These are phyloP conservation scores for Seiridium unicorne DNA, from an alignment of 2,329 filamentous ascomycete species.

Conservation along the genomic window DNA sequence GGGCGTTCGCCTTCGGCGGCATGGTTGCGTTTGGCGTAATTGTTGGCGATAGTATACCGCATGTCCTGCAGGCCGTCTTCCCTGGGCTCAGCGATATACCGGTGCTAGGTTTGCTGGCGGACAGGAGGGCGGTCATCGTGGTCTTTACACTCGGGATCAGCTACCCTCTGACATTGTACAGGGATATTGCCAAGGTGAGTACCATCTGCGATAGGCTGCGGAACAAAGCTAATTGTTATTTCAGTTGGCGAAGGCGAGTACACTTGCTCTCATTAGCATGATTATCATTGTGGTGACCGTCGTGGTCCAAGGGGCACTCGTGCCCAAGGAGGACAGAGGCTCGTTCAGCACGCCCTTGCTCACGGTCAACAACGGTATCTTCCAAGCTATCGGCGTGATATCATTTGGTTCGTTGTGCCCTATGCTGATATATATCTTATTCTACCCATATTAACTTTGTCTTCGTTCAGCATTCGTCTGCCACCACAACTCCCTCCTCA, in stretches of 20 bases:
- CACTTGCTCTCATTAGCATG: conserved; percentile 92
- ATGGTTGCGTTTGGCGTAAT: conserved; percentile 99
- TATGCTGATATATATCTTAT: too few relatives aligned
- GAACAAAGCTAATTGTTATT: conserved; percentile 6
- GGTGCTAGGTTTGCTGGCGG: conserved; percentile 78
- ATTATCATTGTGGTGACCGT: conserved; percentile 84
- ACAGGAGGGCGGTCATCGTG: conserved; percentile 82
- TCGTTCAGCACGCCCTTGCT: conserved; percentile 68
- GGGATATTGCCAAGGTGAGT: conserved; percentile 91
- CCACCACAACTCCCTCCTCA: conserved; percentile 94
- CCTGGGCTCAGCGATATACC: conserved; percentile 70
- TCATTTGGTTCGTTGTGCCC: conserved; percentile 71
- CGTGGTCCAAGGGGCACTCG: conserved; percentile 75
- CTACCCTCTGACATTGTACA: conserved; percentile 87
- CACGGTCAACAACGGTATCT: conserved; percentile 82
- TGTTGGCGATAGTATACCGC: conserved; percentile 92
- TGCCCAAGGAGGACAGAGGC: conserved; percentile 70
- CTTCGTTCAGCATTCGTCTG: conserved; percentile 57
- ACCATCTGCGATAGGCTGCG: neutral
- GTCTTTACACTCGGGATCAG: conserved; percentile 83
- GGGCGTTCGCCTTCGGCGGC: conserved; percentile 97
- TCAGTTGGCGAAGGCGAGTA: conserved; percentile 92
- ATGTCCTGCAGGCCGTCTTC: conserved; percentile 81
- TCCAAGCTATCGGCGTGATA: conserved; percentile 96
- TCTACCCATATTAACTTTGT: neutral